Percentiles rank a stretch among this genome's conserved stretches.
Evolutionary conservation across 2,329 filamentous ascomycete genomes (phyloP).

Genomic region (Thermoascus crustaceus): DNA sequence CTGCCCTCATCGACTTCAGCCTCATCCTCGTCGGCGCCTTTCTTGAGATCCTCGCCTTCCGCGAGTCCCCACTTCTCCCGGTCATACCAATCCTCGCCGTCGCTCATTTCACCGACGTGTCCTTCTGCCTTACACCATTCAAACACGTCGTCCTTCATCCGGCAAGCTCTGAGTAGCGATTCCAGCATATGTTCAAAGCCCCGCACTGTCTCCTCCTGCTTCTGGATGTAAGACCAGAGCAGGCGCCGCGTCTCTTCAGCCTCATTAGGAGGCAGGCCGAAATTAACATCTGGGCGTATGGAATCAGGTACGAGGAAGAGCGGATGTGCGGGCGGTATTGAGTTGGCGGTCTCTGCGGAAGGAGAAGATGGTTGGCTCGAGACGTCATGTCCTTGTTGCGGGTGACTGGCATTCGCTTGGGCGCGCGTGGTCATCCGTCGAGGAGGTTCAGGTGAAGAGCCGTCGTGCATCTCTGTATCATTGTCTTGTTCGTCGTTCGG

Average conservation of each 20-base stretch:
- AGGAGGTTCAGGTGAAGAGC: constrained; percentile 32
- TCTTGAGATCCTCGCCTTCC: constrained; percentile 48
- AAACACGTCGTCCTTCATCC: constrained; percentile 51
- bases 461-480: constrained; percentile 27
- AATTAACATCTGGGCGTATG: constrained; percentile 45
- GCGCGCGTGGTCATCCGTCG: constrained; percentile 41
- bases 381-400: constrained; percentile 20
- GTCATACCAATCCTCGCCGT: constrained; percentile 62
- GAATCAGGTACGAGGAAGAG: constrained; percentile 49
- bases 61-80: constrained; percentile 51
- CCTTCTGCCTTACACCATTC: constrained; percentile 56
- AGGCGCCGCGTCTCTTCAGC: constrained; percentile 55
- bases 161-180: constrained; percentile 51
- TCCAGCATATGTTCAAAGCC: constrained; percentile 48
- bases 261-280: constrained; percentile 50
- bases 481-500: constrained; percentile 18
- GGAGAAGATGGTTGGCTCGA: constrained; percentile 15
- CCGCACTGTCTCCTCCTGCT: constrained; percentile 56
- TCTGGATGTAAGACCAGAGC: constrained; percentile 55
- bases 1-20: constrained; percentile 42
- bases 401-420: constrained; percentile 29
- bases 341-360: constrained; percentile 22
- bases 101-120: constrained; percentile 58
- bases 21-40: constrained; percentile 55
- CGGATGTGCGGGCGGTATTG: constrained; percentile 43